These are phyloP conservation scores for Holtermannia corniformis DNA, from an alignment of 768 basidiomycete species.

Conservation along the genomic window DNA sequence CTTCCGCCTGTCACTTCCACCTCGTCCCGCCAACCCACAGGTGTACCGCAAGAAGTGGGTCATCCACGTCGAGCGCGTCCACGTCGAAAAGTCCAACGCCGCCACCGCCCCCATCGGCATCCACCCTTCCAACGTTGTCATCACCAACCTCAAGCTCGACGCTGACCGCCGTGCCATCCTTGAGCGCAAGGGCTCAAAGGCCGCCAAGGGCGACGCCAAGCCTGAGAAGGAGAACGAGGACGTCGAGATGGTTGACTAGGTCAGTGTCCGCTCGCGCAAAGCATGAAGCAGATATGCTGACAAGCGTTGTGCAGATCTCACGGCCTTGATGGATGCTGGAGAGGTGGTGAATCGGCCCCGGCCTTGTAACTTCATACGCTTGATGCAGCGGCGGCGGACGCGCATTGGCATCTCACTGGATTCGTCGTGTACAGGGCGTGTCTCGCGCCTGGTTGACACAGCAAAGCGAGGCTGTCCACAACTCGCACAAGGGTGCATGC, in stretches of 20 bases:
- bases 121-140: slow-evolving; percentile 93
- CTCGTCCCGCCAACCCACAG: slow-evolving; percentile 43
- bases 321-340: not conserved
- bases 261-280: not conserved
- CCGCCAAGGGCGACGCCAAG: slow-evolving; percentile 11
- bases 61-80: slow-evolving; percentile 94
- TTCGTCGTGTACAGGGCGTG: not conserved
- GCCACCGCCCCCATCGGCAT: slow-evolving; percentile 87
- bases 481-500: no score
- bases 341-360: not conserved
- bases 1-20: not conserved
- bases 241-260: slow-evolving; percentile 42
- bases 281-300: no score
- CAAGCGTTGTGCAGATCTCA: not conserved
- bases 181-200: slow-evolving; percentile 38
- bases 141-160: slow-evolving; percentile 67
- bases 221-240: slow-evolving; percentile 29
- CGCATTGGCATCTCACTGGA: not conserved
- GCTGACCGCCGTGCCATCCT: slow-evolving; percentile 43
- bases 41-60: slow-evolving; percentile 99
- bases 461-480: no score
- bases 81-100: slow-evolving; percentile 95
- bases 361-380: not conserved
- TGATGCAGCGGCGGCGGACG: not conserved
- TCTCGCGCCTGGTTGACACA: no score